These are phyloP conservation scores for Perkinsus olseni DNA, from an alignment of 169 alveolate species.

Conservation along the genomic window DNA sequence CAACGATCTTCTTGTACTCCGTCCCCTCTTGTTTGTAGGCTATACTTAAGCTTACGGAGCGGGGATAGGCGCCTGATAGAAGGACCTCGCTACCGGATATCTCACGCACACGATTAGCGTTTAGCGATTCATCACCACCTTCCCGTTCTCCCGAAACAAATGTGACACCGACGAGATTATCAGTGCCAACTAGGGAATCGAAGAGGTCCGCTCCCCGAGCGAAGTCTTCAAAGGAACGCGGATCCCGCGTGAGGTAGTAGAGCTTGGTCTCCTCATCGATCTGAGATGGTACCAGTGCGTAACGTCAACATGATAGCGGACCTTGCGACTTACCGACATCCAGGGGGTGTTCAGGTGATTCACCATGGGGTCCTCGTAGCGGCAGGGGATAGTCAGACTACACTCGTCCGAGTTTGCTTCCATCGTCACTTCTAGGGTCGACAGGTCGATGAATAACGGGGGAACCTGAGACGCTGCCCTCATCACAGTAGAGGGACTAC, in stretches of 20 bases:
- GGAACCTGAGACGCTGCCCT: neutral
- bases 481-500: too few species aligned
- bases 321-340: conserved; percentile 3
- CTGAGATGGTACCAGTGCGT: too few species aligned
- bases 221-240: neutral
- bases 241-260: conserved; percentile 14
- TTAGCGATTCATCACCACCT: too few species aligned
- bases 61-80: neutral
- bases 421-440: neutral
- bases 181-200: conserved; percentile 7
- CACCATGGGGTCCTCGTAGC: conserved; percentile 4
- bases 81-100: too few species aligned
- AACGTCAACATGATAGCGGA: too few species aligned
- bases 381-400: neutral
- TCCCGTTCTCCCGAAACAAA: conserved; percentile 3
- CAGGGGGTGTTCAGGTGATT: neutral
- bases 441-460: conserved; percentile 3
- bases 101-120: too few species aligned
- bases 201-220: neutral
- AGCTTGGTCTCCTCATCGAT: conserved; percentile 12
- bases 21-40: neutral
- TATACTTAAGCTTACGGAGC: conserved; percentile 3
- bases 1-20: neutral
- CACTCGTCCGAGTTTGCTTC: conserved; percentile 14
- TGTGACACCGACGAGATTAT: conserved; percentile 2